Base-by-base conservation (phyloP, 805 yeast species). In the Tetrapisispora fleetii region DNA sequence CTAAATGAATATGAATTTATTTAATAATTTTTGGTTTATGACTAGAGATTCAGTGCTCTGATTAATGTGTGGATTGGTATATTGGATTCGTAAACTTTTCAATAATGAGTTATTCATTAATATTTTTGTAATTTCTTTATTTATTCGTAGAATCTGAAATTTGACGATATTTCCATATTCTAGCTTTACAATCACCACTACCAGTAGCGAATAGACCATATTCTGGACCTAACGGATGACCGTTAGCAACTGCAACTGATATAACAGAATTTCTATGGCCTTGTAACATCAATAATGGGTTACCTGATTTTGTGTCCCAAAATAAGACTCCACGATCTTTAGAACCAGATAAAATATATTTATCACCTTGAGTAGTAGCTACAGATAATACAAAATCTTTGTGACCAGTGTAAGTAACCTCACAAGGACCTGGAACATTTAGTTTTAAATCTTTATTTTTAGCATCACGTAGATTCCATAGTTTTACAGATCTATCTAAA, bases 241-340 rank as follows among this genome's bases (percentile, higher is more conserved):
- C 81, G 56, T 89, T 88, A 22, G 93, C 81, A 21, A 93, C 96
- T 44, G 95, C 88, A 37, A 91, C 98, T 48, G 91, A 82, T 57
- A 91, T 91, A 43, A 93, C 98, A 10, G 95, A 85, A 72, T 91
- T 91, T 65, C 93, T 81, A 68, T 91, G 98, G 35, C 98, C 98
- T 72, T 89, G 97, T 59, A 93, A 76, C 96, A 90, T 88, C 62
- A 91, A 76, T 67, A 88, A 80, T 47, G 96, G 95, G 67, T 87
- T 90, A 53, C 96, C 96, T 14, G 90, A 79, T 42, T 75, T 73
- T 58, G 90, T 90, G 65, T 91, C 96, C 99, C 99, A 91, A 73
- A 91, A 85, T 53, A 90, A 85, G 48, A 91, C 96, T 47, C 97
- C 96, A 60, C 97, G 83, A 72, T 91, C 99, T 68, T 91, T 91